Evolutionary conservation across 345 rosid species (phyloP).

Genomic region (Moricandia arvensis): DNA sequence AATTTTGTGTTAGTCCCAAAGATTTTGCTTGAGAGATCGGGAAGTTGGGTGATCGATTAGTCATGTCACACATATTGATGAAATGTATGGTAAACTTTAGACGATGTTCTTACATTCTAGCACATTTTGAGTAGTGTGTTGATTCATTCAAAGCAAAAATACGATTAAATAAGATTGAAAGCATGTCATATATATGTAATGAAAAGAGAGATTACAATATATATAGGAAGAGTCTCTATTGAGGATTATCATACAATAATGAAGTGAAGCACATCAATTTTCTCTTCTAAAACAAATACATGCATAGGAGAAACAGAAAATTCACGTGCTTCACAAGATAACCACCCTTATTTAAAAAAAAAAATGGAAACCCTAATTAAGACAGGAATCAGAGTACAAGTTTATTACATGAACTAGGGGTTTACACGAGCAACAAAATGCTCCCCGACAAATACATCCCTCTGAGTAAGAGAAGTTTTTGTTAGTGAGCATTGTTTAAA

Average conservation of each 20-base stretch:
- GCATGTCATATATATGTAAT: not conserved
- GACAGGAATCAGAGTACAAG: conserved; percentile 1
- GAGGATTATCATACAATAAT: conserved; percentile 27
- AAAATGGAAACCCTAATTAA: not conserved
- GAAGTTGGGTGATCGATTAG: too few relatives aligned
- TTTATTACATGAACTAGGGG: conserved; percentile 29
- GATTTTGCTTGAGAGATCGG: too few relatives aligned
- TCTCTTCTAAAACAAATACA: conserved; percentile 31
- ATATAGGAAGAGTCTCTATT: not conserved
- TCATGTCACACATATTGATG: too few relatives aligned
- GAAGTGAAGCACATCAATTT: conserved; percentile 40
- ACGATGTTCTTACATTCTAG: too few relatives aligned
- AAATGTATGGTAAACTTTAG: too few relatives aligned
- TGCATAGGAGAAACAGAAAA: conserved; percentile 35
- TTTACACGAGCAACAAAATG: conserved; percentile 27
- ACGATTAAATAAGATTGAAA: not conserved
- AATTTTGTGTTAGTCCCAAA: too few relatives aligned
- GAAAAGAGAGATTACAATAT: conserved; percentile 6
- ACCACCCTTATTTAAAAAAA: conserved; percentile 7
- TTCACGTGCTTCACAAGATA: conserved; percentile 41
- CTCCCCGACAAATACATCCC: conserved; percentile 40
- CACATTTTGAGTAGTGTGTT: too few relatives aligned
- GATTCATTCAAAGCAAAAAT: too few relatives aligned
- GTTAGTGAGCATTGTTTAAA: conserved; percentile 33
- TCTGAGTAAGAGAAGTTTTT: conserved; percentile 31